Conservation (phyloP, 2,329 filamentous ascomycete genomes). For the Epichloe sylvatica region DNA sequence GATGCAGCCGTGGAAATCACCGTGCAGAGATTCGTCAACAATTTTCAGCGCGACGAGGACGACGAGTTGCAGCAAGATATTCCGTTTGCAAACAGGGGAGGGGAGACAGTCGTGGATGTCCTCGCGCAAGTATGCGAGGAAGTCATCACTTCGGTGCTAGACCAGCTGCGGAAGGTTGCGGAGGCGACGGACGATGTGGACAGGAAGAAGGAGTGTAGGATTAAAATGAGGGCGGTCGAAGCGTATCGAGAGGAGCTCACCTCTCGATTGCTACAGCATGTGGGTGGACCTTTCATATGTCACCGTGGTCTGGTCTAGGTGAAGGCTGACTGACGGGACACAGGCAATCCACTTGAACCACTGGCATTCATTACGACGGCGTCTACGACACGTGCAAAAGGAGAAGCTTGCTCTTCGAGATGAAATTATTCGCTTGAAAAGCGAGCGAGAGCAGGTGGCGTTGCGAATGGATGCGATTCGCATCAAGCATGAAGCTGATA, state of each 20-base stretch:
- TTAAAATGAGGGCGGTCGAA: slow-evolving; percentile 42
- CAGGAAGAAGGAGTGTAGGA: slow-evolving; percentile 38
- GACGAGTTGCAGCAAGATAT: slow-evolving; percentile 37
- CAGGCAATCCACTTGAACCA: slow-evolving; percentile 47
- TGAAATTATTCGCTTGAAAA: slow-evolving; percentile 44
- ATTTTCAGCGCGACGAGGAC: slow-evolving; percentile 26
- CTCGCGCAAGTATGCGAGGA: slow-evolving; percentile 48
- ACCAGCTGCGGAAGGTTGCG: slow-evolving; percentile 29
- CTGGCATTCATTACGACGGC: slow-evolving; percentile 41
- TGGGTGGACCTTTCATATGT: slow-evolving; percentile 20
- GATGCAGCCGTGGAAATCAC: slow-evolving; percentile 35
- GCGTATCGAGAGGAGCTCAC: slow-evolving; percentile 44
- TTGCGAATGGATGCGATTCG: slow-evolving; percentile 50
- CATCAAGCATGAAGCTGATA: slow-evolving; percentile 42
- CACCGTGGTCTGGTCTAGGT: neutral
- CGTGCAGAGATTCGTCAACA: slow-evolving; percentile 45
- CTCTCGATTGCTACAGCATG: slow-evolving; percentile 43
- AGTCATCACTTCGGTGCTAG: slow-evolving; percentile 37
- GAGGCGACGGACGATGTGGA: slow-evolving; percentile 27
- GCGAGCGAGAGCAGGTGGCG: slow-evolving; percentile 47
- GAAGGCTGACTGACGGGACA: neutral
- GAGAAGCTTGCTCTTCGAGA: slow-evolving; percentile 43
- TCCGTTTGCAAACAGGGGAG: slow-evolving; percentile 36
- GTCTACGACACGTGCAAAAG: slow-evolving; percentile 41
- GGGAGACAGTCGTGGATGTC: slow-evolving; percentile 50